These are phyloP conservation scores for Fusarium sp. DNA, from an alignment of 2,329 filamentous ascomycete species.

Conservation along the genomic window DNA sequence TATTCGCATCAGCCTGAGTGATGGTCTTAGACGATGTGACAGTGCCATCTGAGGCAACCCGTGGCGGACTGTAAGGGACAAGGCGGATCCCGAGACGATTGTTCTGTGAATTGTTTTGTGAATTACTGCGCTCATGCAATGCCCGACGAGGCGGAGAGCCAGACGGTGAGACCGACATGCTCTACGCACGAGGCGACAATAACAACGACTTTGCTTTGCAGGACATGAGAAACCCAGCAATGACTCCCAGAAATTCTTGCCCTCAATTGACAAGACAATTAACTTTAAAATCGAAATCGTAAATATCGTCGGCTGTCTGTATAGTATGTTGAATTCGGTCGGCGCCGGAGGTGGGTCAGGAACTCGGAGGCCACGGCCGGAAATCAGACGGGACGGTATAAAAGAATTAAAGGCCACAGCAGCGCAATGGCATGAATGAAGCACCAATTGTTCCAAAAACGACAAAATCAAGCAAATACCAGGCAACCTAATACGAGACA, in stretches of 20 bases:
- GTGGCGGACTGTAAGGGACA: constrained; percentile 54
- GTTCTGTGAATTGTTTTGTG: constrained; percentile 47
- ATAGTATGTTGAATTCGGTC: constrained; percentile 11
- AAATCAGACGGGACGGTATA: constrained; percentile 22
- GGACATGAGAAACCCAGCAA: constrained; percentile 34
- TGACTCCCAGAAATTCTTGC: constrained; percentile 9
- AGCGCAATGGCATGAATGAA: constrained; percentile 29
- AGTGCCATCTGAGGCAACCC: constrained; percentile 49
- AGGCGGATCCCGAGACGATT: constrained; percentile 52
- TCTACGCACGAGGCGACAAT: constrained; percentile 45
- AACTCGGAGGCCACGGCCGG: constrained; percentile 23
- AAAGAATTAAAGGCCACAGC: constrained; percentile 28
- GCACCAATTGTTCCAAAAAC: constrained; percentile 11
- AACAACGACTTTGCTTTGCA: constrained; percentile 32
- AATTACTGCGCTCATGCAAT: constrained; percentile 45
- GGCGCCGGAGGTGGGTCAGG: constrained; percentile 36
- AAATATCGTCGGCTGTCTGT: constrained; percentile 15
- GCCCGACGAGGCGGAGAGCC: constrained; percentile 46
- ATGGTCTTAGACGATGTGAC: constrained; percentile 37
- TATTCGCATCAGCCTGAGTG: constrained; percentile 41
- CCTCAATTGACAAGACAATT: constrained; percentile 27
- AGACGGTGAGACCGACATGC: constrained; percentile 50
- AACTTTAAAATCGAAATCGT: background rate
- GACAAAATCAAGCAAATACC: constrained; percentile 8
- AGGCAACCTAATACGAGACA: constrained; percentile 26